phyloP scores from a whole-genome alignment of 192 early-diverging fungal species.

The Gaertneriomyces sp. region DNA sequence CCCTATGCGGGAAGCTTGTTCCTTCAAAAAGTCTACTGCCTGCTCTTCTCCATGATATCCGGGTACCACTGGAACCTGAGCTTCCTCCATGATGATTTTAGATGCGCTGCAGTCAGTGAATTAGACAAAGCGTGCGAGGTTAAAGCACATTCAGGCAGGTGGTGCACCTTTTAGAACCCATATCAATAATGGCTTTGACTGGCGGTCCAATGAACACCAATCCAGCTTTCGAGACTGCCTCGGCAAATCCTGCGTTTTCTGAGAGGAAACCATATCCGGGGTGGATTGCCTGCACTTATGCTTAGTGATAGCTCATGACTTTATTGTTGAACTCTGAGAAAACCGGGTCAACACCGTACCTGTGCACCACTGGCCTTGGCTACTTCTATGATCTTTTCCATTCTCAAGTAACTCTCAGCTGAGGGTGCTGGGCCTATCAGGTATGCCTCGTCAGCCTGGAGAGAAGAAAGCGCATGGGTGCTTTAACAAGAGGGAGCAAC shows the following conservation, averaged over 20 bases:
- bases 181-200: conserved; percentile 78
- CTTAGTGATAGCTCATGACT: not conserved
- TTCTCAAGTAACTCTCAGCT: conserved; percentile 76
- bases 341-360: conserved; percentile 32
- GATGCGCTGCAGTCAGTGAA: conserved; percentile 55
- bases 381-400: conserved; percentile 77
- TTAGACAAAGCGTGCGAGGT: not conserved
- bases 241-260: conserved; percentile 88
- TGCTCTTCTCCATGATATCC: conserved; percentile 93
- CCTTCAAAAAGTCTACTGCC: conserved; percentile 65
- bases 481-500: conserved; percentile 3
- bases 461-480: conserved; percentile 10
- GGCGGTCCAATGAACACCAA: conserved; percentile 90
- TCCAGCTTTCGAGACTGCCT: conserved; percentile 58
- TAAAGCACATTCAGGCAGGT: not conserved
- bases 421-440: conserved; percentile 67
- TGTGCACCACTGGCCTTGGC: conserved; percentile 72
- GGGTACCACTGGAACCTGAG: conserved; percentile 86
- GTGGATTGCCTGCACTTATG: conserved; percentile 71
- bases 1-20: conserved; percentile 75
- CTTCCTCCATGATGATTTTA: conserved; percentile 87
- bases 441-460: conserved; percentile 85
- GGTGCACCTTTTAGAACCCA: conserved; percentile 80
- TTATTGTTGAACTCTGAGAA: not conserved
- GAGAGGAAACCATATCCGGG: conserved; percentile 97